Conservation (phyloP, 2,329 filamentous ascomycete species). For the Cadophora sp. region DNA sequence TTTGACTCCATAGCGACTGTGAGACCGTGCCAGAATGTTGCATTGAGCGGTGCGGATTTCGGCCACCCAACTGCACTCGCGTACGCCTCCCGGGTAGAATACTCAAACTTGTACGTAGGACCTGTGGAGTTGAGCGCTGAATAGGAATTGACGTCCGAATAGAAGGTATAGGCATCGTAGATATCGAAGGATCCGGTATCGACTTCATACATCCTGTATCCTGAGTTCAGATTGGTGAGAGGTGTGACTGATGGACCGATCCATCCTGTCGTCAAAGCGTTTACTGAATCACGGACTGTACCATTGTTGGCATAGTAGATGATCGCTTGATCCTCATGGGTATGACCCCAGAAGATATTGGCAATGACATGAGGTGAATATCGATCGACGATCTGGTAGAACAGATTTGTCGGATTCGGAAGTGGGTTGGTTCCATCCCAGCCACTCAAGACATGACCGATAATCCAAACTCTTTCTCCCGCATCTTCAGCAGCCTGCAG, state of each 20-base stretch:
- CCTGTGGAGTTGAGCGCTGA: slow-evolving; percentile 48
- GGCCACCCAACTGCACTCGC: slow-evolving; percentile 53
- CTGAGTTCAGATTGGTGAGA: slow-evolving; percentile 60
- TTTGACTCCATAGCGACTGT: slow-evolving; percentile 63
- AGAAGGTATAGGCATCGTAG: slow-evolving; percentile 60
- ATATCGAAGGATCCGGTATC: slow-evolving; percentile 60
- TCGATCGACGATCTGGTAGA: slow-evolving; percentile 61
- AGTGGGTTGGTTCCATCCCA: slow-evolving; percentile 62
- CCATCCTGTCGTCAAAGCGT: slow-evolving; percentile 57
- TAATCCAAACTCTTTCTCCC: slow-evolving; percentile 59
- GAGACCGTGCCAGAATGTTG: slow-evolving; percentile 64
- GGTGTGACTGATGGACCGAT: slow-evolving; percentile 59
- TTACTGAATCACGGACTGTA: slow-evolving; percentile 48
- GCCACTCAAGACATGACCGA: slow-evolving; percentile 60
- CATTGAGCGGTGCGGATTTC: slow-evolving; percentile 57
- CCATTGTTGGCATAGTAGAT: slow-evolving; percentile 61
- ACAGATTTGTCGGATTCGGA: slow-evolving; percentile 58
- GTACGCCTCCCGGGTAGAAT: slow-evolving; percentile 58
- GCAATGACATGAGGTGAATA: slow-evolving; percentile 62
- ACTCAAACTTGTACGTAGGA: slow-evolving; percentile 56
- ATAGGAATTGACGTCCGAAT: slow-evolving; percentile 56
- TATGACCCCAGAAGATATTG: slow-evolving; percentile 61
- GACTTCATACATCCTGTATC: slow-evolving; percentile 60
- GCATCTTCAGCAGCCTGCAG: slow-evolving; percentile 59
- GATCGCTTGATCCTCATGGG: slow-evolving; percentile 60